These are phyloP conservation scores for Waltergamsia citrina DNA, from an alignment of 2,329 filamentous ascomycete genomes.

Conservation along the genomic window DNA sequence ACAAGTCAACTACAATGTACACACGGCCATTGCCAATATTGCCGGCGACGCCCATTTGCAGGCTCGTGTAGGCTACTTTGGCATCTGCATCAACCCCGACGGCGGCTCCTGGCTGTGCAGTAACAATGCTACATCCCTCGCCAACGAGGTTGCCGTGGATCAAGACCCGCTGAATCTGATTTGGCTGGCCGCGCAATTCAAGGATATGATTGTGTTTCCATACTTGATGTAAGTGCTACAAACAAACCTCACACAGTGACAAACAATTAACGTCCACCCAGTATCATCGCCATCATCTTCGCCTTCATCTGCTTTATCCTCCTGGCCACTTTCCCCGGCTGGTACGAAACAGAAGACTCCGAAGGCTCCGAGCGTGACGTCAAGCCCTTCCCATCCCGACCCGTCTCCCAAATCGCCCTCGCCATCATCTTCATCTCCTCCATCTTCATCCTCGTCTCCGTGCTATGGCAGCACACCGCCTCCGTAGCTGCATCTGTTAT, in stretches of 20 bases:
- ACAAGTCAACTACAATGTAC: constrained; percentile 84
- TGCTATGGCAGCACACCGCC: constrained; percentile 88
- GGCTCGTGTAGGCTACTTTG: constrained; percentile 93
- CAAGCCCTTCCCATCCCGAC: constrained; percentile 85
- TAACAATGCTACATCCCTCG: constrained; percentile 90
- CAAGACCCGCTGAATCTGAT: constrained; percentile 95
- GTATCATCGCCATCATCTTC: constrained; percentile 95
- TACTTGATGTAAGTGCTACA: constrained; percentile 64
- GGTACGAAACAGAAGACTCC: constrained; percentile 84
- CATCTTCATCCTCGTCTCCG: constrained; percentile 64
- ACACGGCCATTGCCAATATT: constrained; percentile 80
- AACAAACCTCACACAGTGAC: not conserved
- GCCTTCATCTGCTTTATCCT: constrained; percentile 93
- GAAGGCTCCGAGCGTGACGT: constrained; percentile 79
- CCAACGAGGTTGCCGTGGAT: constrained; percentile 79
- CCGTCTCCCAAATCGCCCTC: constrained; percentile 85
- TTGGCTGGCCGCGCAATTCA: constrained; percentile 95
- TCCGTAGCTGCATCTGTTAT: constrained; percentile 92
- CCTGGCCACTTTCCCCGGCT: constrained; percentile 92
- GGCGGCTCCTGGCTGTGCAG: constrained; percentile 89
- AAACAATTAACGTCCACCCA: constrained; percentile 19
- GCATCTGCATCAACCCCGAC: constrained; percentile 90
- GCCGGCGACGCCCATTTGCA: constrained; percentile 77
- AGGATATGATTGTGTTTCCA: constrained; percentile 96
- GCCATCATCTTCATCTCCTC: constrained; percentile 79